Percentiles rank a stretch among this genome's conserved stretches.
These are phyloP conservation scores for Trametes elegans DNA, from an alignment of 768 basidiomycete genomes.

Conservation along the genomic window DNA sequence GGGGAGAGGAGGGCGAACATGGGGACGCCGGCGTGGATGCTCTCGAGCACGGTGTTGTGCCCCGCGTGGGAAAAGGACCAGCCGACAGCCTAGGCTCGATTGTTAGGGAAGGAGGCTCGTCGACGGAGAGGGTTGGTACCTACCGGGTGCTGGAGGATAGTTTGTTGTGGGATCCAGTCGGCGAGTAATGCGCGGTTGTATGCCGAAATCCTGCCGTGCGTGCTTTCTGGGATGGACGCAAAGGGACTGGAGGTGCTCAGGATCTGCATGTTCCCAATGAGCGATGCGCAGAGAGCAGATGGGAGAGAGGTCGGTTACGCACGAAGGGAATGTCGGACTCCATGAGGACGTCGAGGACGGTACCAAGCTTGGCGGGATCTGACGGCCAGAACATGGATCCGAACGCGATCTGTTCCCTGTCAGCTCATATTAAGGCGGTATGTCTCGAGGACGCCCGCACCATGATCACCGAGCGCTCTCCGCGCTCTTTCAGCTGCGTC, in stretches of 20 bases:
- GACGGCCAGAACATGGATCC: constrained; percentile 7
- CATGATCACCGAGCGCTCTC: constrained; percentile 18
- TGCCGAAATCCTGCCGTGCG: not conserved
- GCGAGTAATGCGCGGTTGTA: not conserved
- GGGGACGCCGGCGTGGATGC: constrained; percentile 3
- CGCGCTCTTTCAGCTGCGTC: constrained; percentile 5
- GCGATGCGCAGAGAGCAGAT: not conserved
- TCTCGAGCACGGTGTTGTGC: constrained; percentile 12
- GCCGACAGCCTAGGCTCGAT: not conserved
- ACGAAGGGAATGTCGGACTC: constrained; percentile 8
- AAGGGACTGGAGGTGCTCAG: not conserved
- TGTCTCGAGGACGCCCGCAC: not conserved
- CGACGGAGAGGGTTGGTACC: not conserved
- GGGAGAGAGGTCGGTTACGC: not conserved
- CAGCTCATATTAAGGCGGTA: not conserved
- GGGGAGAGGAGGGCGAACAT: not conserved
- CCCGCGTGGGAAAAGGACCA: constrained; percentile 13
- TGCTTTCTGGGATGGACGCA: not conserved
- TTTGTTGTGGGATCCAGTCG: constrained; percentile 1
- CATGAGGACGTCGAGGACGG: not conserved
- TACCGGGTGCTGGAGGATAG: not conserved
- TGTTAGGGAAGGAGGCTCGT: not conserved
- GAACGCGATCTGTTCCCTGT: not conserved
- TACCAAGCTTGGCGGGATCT: not conserved
- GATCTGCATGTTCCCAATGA: not conserved